Percentiles rank a stretch among this genome's conserved stretches.
Evolutionary conservation across 179 eudicot species (phyloP).

Genomic region (Silene vulgaris): DNA sequence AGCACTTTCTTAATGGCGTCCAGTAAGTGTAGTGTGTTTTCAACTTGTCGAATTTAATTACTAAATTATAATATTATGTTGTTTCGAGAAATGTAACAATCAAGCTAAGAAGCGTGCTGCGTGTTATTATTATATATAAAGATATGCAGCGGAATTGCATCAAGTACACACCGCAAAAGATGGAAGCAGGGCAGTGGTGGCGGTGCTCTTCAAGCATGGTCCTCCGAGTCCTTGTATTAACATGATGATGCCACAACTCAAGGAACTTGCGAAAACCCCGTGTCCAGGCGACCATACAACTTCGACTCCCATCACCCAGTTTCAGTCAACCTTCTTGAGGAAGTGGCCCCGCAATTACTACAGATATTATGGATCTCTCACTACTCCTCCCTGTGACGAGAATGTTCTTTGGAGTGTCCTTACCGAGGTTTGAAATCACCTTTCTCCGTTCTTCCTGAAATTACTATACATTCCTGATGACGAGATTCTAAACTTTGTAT

Average conservation of each 20-base stretch:
- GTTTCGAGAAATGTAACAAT: too few relatives aligned
- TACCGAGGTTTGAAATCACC: conserved; percentile 35
- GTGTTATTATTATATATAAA: conserved; percentile 7
- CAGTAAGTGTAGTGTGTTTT: conserved; percentile 37
- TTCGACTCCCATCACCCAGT: conserved; percentile 23
- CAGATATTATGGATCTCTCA: conserved; percentile 56
- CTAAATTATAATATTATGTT: too few relatives aligned
- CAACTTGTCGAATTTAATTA: too few relatives aligned
- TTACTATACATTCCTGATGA: neutral
- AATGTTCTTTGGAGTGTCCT: conserved; percentile 53
- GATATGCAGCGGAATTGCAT: conserved; percentile 71
- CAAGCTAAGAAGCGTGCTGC: neutral
- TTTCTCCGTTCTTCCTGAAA: too few relatives aligned
- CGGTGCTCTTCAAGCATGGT: conserved; percentile 50
- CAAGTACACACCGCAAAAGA: conserved; percentile 51
- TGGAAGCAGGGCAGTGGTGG: conserved; percentile 40
- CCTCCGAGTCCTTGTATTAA: conserved; percentile 36
- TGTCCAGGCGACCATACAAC: conserved; percentile 19
- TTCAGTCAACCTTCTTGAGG: conserved; percentile 37
- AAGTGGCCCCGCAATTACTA: conserved; percentile 43
- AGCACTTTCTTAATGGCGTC: conserved; percentile 55
- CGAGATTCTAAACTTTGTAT: too few relatives aligned
- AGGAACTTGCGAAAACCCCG: conserved; percentile 34
- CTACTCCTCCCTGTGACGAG: conserved; percentile 69
- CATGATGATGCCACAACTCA: conserved; percentile 35